Percentiles rank a stretch among this genome's conserved stretches.
Evolutionary conservation across 2,329 filamentous ascomycete genomes (phyloP).

Genomic region (Onygenales sp.): DNA sequence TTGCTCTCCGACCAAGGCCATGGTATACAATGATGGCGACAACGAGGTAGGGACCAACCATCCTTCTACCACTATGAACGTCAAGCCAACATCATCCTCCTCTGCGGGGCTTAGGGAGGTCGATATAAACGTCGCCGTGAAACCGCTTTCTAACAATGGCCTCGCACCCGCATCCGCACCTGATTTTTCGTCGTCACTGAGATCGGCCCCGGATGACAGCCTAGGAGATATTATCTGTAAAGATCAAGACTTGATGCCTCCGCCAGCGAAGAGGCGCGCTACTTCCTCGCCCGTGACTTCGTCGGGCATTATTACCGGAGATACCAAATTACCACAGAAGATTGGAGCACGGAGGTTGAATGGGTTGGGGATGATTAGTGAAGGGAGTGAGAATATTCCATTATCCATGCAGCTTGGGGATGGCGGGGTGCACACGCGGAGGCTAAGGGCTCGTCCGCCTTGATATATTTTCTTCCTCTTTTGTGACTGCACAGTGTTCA

Average conservation of each 20-base stretch:
- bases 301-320: constrained; percentile 15
- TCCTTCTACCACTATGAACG: constrained; percentile 17
- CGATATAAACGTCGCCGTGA: constrained; percentile 39
- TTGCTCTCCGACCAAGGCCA: constrained; percentile 39
- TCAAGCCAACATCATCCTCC: constrained; percentile 21
- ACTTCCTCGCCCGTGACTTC: constrained; percentile 13
- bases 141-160: constrained; percentile 16
- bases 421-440: constrained; percentile 7
- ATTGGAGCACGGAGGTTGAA: constrained; percentile 24
- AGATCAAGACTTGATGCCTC: constrained; percentile 22
- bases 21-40: constrained; percentile 43
- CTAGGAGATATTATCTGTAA: constrained; percentile 9
- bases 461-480: background rate
- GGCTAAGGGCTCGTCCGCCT: background rate
- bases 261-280: constrained; percentile 14
- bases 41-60: constrained; percentile 26
- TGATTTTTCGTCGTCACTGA: background rate
- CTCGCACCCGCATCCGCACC: background rate
- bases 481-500: background rate
- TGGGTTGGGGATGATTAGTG: constrained; percentile 14
- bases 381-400: constrained; percentile 37
- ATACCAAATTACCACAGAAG: constrained; percentile 36
- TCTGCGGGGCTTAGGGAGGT: constrained; percentile 42
- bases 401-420: constrained; percentile 7
- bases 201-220: background rate